Evolutionary conservation across 441 rosid species (phyloP).

Genomic region (Populus hybrid): DNA sequence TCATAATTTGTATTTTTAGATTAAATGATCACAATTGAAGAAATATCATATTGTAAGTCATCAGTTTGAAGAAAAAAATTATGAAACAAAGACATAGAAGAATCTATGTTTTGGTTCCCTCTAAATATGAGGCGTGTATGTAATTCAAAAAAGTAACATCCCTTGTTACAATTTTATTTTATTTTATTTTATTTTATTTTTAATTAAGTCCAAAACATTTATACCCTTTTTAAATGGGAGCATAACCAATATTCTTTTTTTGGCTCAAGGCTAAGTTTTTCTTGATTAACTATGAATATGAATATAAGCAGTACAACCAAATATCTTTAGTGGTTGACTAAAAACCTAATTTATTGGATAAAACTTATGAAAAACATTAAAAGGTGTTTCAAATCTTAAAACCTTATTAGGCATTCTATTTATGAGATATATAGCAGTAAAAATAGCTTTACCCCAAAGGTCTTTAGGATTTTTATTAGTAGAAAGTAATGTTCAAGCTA

Average conservation of each 20-base stretch:
- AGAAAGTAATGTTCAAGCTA: background rate
- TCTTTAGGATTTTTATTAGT: background rate
- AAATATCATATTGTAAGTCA: background rate
- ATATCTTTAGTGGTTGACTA: background rate
- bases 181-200: no score
- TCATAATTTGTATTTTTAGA: background rate
- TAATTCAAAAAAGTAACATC: background rate
- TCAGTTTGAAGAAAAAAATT: background rate
- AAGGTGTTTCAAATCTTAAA: background rate
- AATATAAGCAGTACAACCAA: background rate
- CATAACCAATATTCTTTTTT: slow-evolving; percentile 3
- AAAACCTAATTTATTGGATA: background rate
- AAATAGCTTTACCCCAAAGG: background rate
- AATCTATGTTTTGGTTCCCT: no score
- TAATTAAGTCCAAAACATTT: background rate
- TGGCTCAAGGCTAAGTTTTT: background rate
- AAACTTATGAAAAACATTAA: background rate
- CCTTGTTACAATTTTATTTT: background rate
- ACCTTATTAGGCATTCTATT: background rate
- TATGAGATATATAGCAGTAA: background rate
- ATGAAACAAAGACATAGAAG: no score
- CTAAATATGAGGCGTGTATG: no score
- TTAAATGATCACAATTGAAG: background rate
- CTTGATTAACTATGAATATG: no score
- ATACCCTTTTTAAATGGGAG: background rate